Conservation (phyloP, 2,329 filamentous ascomycete genomes). For the Ophiostoma novo-ulmi region DNA sequence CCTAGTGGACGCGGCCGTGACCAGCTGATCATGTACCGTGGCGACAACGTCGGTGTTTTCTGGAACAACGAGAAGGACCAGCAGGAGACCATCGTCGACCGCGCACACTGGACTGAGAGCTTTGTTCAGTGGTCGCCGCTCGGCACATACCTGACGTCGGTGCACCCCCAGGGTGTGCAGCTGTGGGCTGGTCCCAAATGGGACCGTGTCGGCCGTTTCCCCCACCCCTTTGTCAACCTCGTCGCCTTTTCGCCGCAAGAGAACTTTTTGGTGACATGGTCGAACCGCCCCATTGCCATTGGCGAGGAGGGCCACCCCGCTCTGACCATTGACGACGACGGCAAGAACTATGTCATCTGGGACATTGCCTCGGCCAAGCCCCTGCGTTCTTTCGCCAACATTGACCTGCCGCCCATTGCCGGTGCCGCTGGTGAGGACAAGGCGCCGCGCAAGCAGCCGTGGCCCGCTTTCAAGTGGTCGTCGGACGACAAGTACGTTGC, state of each 20-base stretch:
- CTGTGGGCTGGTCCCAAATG: slow-evolving; percentile 91
- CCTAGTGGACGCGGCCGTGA: slow-evolving; percentile 74
- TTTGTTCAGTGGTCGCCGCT: slow-evolving; percentile 98
- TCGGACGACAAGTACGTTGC: slow-evolving; percentile 96
- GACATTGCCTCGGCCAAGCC: slow-evolving; percentile 86
- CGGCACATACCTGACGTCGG: slow-evolving; percentile 88
- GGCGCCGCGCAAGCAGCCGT: slow-evolving; percentile 77
- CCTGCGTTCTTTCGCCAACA: slow-evolving; percentile 85
- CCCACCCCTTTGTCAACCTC: slow-evolving; percentile 91
- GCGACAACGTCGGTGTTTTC: slow-evolving; percentile 87
- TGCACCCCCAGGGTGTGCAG: slow-evolving; percentile 93
- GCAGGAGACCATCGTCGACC: slow-evolving; percentile 84
- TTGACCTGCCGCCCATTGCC: slow-evolving; percentile 64
- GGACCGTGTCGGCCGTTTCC: slow-evolving; percentile 86
- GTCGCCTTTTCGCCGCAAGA: slow-evolving; percentile 93
- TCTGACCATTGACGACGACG: slow-evolving; percentile 87
- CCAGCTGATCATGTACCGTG: slow-evolving; percentile 91
- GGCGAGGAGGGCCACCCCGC: slow-evolving; percentile 79
- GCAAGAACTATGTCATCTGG: slow-evolving; percentile 99
- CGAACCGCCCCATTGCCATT: slow-evolving; percentile 84
- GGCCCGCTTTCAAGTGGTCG: slow-evolving; percentile 99
- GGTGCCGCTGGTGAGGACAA: slow-evolving; percentile 50
- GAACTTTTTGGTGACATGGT: slow-evolving; percentile 95
- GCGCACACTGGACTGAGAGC: slow-evolving; percentile 94
- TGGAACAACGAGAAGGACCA: slow-evolving; percentile 97